Evolutionary conservation across 2,329 filamentous ascomycete species (phyloP).

Genomic region (Fusarium sororula): DNA sequence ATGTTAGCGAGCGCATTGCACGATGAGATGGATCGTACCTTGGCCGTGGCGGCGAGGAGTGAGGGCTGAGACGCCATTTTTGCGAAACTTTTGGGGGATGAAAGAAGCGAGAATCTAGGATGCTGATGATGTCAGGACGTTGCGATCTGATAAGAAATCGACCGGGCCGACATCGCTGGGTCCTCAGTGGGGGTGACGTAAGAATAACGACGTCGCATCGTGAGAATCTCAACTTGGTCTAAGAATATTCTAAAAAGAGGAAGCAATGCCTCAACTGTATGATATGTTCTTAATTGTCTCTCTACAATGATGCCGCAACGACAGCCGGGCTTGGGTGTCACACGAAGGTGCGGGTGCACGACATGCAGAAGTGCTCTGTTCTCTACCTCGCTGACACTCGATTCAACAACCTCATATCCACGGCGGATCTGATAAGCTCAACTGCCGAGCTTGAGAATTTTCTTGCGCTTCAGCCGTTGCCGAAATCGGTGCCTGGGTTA

Average conservation of each 20-base stretch:
- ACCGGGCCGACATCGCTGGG: conserved; percentile 18
- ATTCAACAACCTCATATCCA: neutral
- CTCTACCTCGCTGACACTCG: neutral
- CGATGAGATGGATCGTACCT: neutral
- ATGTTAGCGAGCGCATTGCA: neutral
- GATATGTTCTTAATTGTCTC: neutral
- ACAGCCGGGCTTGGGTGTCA: neutral
- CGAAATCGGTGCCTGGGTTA: neutral
- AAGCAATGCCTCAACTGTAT: neutral
- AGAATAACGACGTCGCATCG: neutral
- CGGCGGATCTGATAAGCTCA: neutral
- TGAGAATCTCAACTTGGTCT: rapidly evolving
- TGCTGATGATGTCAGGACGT: conserved; percentile 6
- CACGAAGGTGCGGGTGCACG: neutral
- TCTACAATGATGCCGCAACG: neutral
- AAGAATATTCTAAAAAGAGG: neutral
- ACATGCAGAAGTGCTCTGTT: neutral
- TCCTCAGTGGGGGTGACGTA: conserved; percentile 11
- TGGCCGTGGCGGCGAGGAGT: conserved; percentile 36
- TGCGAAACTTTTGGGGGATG: neutral
- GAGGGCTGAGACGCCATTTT: conserved; percentile 35
- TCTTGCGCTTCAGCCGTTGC: neutral
- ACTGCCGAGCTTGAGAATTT: neutral
- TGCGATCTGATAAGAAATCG: conserved; percentile 9
- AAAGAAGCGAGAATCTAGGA: neutral